Evolutionary conservation across 2,329 filamentous ascomycete genomes (phyloP), one percentile per base, ranked within the genome.

Genomic region (Trichoderma sp.): DNA sequence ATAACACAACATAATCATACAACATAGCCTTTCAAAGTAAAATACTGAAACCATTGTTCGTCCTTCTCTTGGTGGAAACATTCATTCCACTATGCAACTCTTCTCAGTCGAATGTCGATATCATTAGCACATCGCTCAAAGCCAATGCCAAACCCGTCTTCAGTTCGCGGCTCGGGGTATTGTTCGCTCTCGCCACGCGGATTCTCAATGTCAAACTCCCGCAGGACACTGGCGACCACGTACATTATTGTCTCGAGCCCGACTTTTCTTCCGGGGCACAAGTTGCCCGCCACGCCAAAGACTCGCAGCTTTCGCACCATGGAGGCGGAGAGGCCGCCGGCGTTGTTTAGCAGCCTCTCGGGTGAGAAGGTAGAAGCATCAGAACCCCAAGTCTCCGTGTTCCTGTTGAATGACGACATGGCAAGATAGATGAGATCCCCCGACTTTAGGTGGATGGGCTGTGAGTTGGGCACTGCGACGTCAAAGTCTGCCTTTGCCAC

Each of bases 401-500:
- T 73, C n/a, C 73, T 63, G 68, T 78, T 78, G 58, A 75, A 77
- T 0, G 76, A 73, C 34, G 74, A 75, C 76, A 78, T 77, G 30
- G 76, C 76, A 2, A 78, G 72, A n/a, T 77, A 71, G 56, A 78
- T 72, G 30, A 78, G 75, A 61, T 78, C 76, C 21, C 74, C 73
- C 18, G 76, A 73, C 1, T 72, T 70, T 3, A 78, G 71, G 0
- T 73, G 39, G 14, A 77, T 71, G 3, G 72, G 65, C 0, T 72
- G 70, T 0, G 71, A 69, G 5, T 68, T 70, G 0, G 73, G 70
- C 3, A 74, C 26, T 5, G 68, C 58, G 34, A 79, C 72, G 46
- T 70, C 71, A 14, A 77, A 75, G 59, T 76, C 76, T 4, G 73
- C 69, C 4, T 75, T 74, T 4, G 75, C 76, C 13, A 78, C 71